phyloP scores from a whole-genome alignment of 257 asterid species.

The Knoxia roxburghii region DNA sequence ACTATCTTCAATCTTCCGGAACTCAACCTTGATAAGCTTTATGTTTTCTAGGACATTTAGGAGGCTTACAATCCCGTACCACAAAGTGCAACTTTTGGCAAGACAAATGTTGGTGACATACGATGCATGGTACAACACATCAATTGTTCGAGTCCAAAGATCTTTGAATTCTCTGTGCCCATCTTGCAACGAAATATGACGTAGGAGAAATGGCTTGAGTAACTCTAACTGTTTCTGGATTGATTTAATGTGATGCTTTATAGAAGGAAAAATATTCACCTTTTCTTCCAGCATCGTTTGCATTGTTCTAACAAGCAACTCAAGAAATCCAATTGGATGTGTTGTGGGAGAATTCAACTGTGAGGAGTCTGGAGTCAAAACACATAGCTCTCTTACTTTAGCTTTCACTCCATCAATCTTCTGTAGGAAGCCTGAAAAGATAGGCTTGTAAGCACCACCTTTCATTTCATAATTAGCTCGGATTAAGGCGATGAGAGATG shows the following conservation, averaged over 20 bases:
- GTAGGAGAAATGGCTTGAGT: background rate
- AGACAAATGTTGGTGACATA: no score
- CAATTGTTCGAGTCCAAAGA: no score
- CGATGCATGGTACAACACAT: no score
- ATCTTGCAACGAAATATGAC: background rate
- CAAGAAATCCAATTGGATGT: background rate
- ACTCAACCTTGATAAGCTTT: background rate
- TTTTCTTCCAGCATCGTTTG: background rate
- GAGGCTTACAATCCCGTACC: no score
- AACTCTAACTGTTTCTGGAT: background rate
- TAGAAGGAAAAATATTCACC: background rate
- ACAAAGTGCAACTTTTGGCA: no score
- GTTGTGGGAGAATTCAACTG: constrained; percentile 2
- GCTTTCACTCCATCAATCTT: background rate
- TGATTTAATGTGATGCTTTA: background rate
- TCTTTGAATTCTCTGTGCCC: no score
- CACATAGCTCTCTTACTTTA: background rate
- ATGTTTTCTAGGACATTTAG: no score
- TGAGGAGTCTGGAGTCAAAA: background rate
- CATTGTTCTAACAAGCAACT: background rate
- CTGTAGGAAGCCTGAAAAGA: background rate
- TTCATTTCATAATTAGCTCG: no score
- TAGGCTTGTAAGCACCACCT: no score
- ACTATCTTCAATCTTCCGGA: background rate
- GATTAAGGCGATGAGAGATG: background rate